Base-by-base conservation (phyloP, 305 asterid genomes). In the Fraxinus angustifolia region DNA sequence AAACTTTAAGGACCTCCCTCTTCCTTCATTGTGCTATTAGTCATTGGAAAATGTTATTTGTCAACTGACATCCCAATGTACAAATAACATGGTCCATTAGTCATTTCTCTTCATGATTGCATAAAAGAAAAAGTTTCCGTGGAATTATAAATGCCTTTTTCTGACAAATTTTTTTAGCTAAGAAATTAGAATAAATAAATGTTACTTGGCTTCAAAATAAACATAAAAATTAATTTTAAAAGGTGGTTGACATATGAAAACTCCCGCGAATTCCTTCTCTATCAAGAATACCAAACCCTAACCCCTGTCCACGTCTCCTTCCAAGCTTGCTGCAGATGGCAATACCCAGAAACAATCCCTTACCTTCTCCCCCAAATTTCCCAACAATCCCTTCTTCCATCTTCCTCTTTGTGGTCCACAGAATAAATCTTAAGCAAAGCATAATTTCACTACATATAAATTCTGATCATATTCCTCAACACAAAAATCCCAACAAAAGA, bases 261-360 rank as follows among this genome's bases (percentile, higher is more conserved):
- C 86, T 88, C 97, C 97, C 94, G 95, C 97, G 88, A 76, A 88
- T 82, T 86, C 85, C 89, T 94, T 82, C 82, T 84, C 58, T 78
- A 21, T 45, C 28, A 92, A 94, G 96, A 89, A 94, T 92, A 92
- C 95, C 91, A 91, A 91, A 81, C 88, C 89, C 76, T 73, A 0
- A 31, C 73, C 78, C 7, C 6, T 45, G 58, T 34, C 38, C 33
- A 17, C 31, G 42, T 75, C 42, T 48, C 19, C 58, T 1, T 48
- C 58, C 19, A 48, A 48, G 58, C 58, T 14, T 48, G 58, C 45
- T 38, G 12, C 45, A 38, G 45, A 38, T 38, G 45, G 45, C 45
- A 38, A 38, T 7, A 38, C 12, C 45, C 45, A 38, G 45, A 38
- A 38, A 38, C 45, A 38, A 38, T 38, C 45, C 45, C 45, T 38